Evolutionary conservation across 1,139 yeast genomes (phyloP).

Genomic region (Saccharomyces uvarum): DNA sequence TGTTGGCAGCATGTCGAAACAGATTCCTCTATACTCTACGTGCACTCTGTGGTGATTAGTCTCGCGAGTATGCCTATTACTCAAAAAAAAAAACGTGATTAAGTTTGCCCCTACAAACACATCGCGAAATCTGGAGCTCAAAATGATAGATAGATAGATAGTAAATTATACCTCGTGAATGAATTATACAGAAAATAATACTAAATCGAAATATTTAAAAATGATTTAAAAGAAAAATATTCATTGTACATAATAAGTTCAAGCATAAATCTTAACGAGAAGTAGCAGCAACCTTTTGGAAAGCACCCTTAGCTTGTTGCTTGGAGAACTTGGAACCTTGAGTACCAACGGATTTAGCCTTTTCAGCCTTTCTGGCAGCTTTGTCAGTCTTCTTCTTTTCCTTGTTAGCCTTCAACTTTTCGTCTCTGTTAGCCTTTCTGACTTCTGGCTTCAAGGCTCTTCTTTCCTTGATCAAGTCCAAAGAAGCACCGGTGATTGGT

Average conservation of each 20-base stretch:
- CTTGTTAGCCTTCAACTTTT: constrained; percentile 84
- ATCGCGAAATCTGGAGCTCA: background rate
- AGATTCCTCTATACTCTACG: background rate
- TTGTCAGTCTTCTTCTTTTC: constrained; percentile 92
- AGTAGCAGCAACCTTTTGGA: constrained; percentile 94
- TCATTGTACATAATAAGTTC: background rate
- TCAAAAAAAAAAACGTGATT: background rate
- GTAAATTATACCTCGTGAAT: constrained; percentile 3
- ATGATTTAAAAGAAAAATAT: constrained; percentile 6
- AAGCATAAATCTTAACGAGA: constrained; percentile 59
- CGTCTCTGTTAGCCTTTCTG: constrained; percentile 96
- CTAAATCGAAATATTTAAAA: constrained; percentile 9
- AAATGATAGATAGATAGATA: constrained; percentile 2
- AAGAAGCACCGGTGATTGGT: constrained; percentile 98
- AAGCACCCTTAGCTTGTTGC: constrained; percentile 88
- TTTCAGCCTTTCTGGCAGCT: constrained; percentile 91
- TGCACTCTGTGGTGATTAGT: background rate
- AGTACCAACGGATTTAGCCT: constrained; percentile 78
- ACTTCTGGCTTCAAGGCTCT: constrained; percentile 93
- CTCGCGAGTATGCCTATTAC: no score
- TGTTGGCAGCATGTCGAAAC: background rate
- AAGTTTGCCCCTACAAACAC: background rate
- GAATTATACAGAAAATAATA: constrained; percentile 12
- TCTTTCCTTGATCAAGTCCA: constrained; percentile 97
- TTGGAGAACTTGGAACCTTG: constrained; percentile 63